Conservation (phyloP, 176 grass and related monocot species). For the Tuctoria greenei region DNA sequence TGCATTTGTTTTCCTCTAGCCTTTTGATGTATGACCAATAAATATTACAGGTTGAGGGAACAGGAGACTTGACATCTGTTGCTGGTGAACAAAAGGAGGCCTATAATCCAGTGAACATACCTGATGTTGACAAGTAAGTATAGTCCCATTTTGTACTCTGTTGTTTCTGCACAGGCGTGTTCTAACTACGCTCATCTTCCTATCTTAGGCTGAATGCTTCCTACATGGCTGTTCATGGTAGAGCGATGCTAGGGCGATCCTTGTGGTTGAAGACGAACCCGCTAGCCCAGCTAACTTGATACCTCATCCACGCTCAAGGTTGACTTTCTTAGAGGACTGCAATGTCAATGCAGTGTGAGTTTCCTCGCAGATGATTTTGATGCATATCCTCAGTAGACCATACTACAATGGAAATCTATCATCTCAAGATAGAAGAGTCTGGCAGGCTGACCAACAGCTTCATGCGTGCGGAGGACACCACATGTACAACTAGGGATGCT, state of each 20-base stretch:
- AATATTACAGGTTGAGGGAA: slow-evolving; percentile 67
- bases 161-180: not conserved
- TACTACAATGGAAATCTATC: not conserved
- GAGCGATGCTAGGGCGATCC: slow-evolving; percentile 68
- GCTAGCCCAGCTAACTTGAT: slow-evolving; percentile 41
- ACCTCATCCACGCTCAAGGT: not conserved
- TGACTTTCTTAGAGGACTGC: slow-evolving; percentile 6
- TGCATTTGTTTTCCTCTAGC: not conserved
- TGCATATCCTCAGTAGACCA: not conserved
- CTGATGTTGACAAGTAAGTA: slow-evolving; percentile 75
- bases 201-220: slow-evolving; percentile 72
- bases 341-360: not conserved
- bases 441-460: slow-evolving; percentile 1
- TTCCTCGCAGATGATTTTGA: not conserved
- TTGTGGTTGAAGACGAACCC: slow-evolving; percentile 89
- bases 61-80: slow-evolving; percentile 44
- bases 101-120: slow-evolving; percentile 92
- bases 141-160: not conserved
- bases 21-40: not conserved
- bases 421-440: not conserved
- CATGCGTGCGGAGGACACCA: not conserved
- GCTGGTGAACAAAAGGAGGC: slow-evolving; percentile 65
- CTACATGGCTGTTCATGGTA: slow-evolving; percentile 83
- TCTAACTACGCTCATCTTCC: slow-evolving; percentile 26
- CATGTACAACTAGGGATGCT: slow-evolving; percentile 19